Evolutionary conservation across 148 eudicot genomes (phyloP).

Genomic region (Amaranthus palmeri): DNA sequence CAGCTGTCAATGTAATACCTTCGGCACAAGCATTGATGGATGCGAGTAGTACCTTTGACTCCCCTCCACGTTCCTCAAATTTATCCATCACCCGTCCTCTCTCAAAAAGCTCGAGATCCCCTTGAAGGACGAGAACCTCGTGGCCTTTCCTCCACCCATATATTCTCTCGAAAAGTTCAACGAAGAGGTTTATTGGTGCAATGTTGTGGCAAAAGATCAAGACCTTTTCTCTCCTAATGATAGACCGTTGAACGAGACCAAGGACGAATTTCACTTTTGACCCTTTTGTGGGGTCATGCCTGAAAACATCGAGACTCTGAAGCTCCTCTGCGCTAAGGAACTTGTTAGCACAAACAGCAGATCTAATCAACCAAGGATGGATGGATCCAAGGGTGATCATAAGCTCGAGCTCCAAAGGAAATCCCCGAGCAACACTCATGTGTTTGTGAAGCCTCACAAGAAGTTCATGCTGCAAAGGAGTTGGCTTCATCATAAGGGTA

Average conservation of each 20-base stretch:
- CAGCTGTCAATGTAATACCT: conserved; percentile 92
- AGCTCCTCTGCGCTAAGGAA: conserved; percentile 57
- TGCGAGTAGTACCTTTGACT: conserved; percentile 80
- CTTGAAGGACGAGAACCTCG: conserved; percentile 82
- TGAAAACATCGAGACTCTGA: conserved; percentile 56
- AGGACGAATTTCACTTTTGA: conserved; percentile 87
- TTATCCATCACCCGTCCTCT: conserved; percentile 86
- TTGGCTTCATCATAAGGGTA: conserved; percentile 90
- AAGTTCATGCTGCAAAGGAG: conserved; percentile 69
- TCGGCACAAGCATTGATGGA: conserved; percentile 91
- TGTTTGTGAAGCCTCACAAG: conserved; percentile 59
- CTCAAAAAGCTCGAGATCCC: conserved; percentile 89
- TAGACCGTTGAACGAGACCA: conserved; percentile 67
- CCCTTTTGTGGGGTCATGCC: conserved; percentile 69
- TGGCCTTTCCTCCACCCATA: conserved; percentile 85
- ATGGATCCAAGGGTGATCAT: conserved; percentile 84
- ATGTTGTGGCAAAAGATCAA: conserved; percentile 93
- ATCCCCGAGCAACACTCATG: conserved; percentile 64
- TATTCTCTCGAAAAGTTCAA: conserved; percentile 54
- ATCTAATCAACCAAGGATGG: conserved; percentile 85
- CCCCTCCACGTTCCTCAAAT: conserved; percentile 85
- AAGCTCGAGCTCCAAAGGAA: conserved; percentile 81
- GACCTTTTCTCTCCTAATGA: conserved; percentile 72
- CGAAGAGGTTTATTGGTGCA: conserved; percentile 79
- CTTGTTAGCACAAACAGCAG: conserved; percentile 69